A percentile compares a stretch with the other conserved stretches of the same genome.
These are phyloP conservation scores for Ogataea salicorniae DNA, from an alignment of 805 yeast species.

Conservation along the genomic window DNA sequence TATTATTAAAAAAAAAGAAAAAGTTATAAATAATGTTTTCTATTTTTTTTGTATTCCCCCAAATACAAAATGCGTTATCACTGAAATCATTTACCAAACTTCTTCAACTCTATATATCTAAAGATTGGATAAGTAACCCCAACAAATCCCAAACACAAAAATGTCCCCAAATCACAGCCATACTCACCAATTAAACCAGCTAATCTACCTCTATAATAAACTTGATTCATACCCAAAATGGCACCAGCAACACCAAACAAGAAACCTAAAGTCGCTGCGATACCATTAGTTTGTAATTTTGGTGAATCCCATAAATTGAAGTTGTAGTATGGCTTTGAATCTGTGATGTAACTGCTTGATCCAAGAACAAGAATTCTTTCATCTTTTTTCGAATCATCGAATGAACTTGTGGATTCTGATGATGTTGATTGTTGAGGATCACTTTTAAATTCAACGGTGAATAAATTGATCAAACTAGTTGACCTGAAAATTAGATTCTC, in stretches of 20 bases:
- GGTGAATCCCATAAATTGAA: slow-evolving; percentile 72
- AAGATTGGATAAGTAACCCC: slow-evolving; percentile 57
- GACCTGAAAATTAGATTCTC: slow-evolving; percentile 70
- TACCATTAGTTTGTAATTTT: slow-evolving; percentile 56
- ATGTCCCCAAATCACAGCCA: slow-evolving; percentile 82
- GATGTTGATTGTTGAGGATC: background rate
- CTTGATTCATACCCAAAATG: slow-evolving; percentile 83
- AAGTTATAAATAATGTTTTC: background rate
- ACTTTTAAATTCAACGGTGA: slow-evolving; percentile 36
- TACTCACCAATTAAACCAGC: slow-evolving; percentile 58
- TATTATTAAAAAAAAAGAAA: background rate
- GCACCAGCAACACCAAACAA: slow-evolving; percentile 74
- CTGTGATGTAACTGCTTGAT: slow-evolving; percentile 15
- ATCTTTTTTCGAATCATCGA: background rate
- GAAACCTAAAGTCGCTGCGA: slow-evolving; percentile 65
- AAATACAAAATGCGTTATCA: background rate
- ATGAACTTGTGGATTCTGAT: background rate
- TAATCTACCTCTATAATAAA: slow-evolving; percentile 74
- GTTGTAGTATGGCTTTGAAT: slow-evolving; percentile 45
- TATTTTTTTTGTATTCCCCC: background rate
- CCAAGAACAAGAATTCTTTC: no score
- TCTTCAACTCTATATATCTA: slow-evolving; percentile 61
- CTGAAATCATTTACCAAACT: slow-evolving; percentile 34
- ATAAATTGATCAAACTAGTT: slow-evolving; percentile 36
- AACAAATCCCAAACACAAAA: slow-evolving; percentile 69